These are phyloP conservation scores for Scheffersomyces spartinae DNA, from an alignment of 805 yeast species.

Conservation along the genomic window DNA sequence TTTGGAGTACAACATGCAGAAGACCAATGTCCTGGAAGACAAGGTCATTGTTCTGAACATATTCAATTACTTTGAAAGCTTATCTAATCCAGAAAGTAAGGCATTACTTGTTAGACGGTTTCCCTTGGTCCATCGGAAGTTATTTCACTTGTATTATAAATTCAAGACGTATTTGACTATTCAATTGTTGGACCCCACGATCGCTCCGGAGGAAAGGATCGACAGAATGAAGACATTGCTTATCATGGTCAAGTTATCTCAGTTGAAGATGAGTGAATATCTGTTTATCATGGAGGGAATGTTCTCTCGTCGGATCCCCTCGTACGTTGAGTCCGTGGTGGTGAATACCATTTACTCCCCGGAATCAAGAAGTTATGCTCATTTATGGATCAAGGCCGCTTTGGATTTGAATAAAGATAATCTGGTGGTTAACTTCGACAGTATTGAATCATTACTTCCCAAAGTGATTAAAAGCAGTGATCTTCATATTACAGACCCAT, in stretches of 20 bases:
- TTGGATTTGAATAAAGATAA: conserved; percentile 10
- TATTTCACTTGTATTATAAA: conserved; percentile 57
- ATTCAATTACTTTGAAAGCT: conserved; percentile 54
- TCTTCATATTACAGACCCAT: conserved; percentile 26
- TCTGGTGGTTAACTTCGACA: conserved; percentile 10
- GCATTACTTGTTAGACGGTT: conserved; percentile 31
- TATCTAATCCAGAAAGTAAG: conserved; percentile 37
- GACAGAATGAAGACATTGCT: conserved; percentile 60
- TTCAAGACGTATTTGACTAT: conserved; percentile 50
- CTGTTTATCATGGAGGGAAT: conserved; percentile 15
- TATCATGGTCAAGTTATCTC: conserved; percentile 50
- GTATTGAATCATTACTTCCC: conserved; percentile 21
- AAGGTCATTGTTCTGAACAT: conserved; percentile 54
- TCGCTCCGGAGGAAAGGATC: conserved; percentile 48
- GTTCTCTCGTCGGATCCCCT: conserved; percentile 41
- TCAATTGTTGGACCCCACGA: conserved; percentile 53
- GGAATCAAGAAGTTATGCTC: conserved; percentile 59
- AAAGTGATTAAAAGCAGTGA: conserved; percentile 12
- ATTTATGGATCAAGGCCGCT: conserved; percentile 59
- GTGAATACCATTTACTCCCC: conserved; percentile 68
- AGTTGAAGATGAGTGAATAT: conserved; percentile 52
- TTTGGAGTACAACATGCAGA: conserved; percentile 40
- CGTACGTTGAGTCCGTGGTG: conserved; percentile 75
- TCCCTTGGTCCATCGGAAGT: conserved; percentile 58
- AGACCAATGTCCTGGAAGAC: conserved; percentile 33